Evolutionary conservation across 306 rosid species (phyloP).

Genomic region (Astragalus glycyphyllos): DNA sequence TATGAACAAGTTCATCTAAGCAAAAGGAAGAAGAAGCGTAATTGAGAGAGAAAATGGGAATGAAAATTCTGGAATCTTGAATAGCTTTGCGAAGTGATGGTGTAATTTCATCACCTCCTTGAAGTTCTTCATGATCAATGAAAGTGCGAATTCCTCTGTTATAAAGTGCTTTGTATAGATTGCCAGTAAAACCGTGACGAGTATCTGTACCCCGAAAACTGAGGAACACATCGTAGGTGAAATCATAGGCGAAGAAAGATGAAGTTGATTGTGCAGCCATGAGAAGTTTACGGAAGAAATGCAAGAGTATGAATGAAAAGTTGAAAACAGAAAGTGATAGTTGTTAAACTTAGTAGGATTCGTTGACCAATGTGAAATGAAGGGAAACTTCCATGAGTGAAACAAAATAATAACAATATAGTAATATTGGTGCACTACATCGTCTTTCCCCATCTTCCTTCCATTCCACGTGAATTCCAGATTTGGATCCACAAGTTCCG

Average conservation of each 20-base stretch:
- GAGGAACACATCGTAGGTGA: constrained; percentile 15
- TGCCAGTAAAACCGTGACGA: background rate
- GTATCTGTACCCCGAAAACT: background rate
- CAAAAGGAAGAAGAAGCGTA: constrained; percentile 27
- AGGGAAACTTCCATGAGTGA: too few relatives aligned
- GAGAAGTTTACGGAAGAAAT: background rate
- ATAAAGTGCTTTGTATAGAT: constrained; percentile 4
- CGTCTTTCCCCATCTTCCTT: too few relatives aligned
- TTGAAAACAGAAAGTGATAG: too few relatives aligned
- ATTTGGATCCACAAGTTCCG: too few relatives aligned
- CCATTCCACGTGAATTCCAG: too few relatives aligned
- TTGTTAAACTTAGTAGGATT: too few relatives aligned
- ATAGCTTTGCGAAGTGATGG: constrained; percentile 4
- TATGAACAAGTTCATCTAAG: constrained; percentile 36
- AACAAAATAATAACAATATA: too few relatives aligned
- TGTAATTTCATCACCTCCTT: background rate
- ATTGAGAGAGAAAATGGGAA: background rate
- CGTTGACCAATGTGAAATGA: too few relatives aligned
- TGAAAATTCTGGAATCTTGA: constrained; percentile 3
- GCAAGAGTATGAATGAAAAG: too few relatives aligned
- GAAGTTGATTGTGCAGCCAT: background rate
- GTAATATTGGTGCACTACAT: too few relatives aligned
- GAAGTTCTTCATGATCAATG: constrained; percentile 14
- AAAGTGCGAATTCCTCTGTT: constrained; percentile 11
- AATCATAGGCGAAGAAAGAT: background rate